Evolutionary conservation across 768 basidiomycete genomes (phyloP), one percentile per base, ranked within the genome.

Genomic region (Lactifluus volemus): DNA sequence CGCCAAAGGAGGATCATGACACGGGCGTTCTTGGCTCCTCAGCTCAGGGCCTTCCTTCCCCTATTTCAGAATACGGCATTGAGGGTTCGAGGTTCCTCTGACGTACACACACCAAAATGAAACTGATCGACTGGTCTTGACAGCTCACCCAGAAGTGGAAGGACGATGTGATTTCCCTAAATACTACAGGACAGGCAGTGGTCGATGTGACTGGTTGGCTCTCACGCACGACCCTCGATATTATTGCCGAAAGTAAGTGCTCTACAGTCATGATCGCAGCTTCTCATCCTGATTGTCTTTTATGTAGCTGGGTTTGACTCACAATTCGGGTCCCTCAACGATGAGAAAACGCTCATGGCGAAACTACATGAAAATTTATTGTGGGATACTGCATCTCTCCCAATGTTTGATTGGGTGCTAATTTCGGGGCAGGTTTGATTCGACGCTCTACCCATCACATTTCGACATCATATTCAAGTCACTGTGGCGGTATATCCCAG

Each of bases 1-100:
- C 70, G 70, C 15, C 65, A 67, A 39, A 66, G 70, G 50, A 71
- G 64, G 58, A 65, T 69, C 57, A 70, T 71, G 70, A 67, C 67
- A 11, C 69, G 69, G 1, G 69, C 70, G n/a, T 71, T 71, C 63
- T 67, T 61, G 14, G 67, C 70, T 9, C 55, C 64, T 42, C 70
- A 70, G 41, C 61, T 71, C 30, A 64, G 54, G 48, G 61, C 68
- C 3, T 71, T 68, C 67, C 61, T 71, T 44, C 68, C 70, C 12
- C 52, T 68, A 48, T 71, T 71, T 65, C 61, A 63, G 9, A 42
- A 57, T 30, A 53, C 60, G 2, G 53, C 56, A 2, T 25, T 34
- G 34, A 63, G 49, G 64, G 64, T 63, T 42, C 8, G 48, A 38
- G 42, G 14, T 38, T 2, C 44, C 10, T 11, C 53, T 41, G 39